Base-by-base conservation (phyloP, 1,284 basidiomycete species). In the Irpex lacteus region DNA sequence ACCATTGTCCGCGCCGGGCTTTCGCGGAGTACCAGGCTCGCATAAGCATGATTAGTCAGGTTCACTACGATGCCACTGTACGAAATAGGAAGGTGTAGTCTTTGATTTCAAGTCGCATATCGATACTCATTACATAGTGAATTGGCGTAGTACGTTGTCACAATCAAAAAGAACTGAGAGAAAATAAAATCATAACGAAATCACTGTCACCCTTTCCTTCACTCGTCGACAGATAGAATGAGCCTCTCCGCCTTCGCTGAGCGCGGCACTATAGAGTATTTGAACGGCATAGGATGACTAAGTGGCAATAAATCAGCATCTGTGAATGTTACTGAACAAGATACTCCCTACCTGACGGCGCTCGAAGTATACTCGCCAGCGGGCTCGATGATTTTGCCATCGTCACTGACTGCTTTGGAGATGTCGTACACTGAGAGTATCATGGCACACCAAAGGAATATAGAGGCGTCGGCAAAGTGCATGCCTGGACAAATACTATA, bases 401-500 rank as follows among this genome's bases (percentile, higher is more conserved):
- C n/a, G 19, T 34, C 44, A n/a, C 44, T 60, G 18, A 61, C 60
- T 15, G 44, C 36, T n/a, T 61, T 47, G 13, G 47, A 9, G 38
- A 64, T 64, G 47, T 61, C 47, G 60, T 61, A 61, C 11, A 40
- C 53, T 11, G 63, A 34, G 7, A 64, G 40, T 11, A 61, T 40
- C 47, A 21, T 40, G 11, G 63, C 60, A 19, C 60, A n/a, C 34
- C 59, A 21, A 15, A 61, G n/a, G 50, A 61, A 64, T n/a, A 65
- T 47, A 19, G 55, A 44, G 32, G 50, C 34, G 38, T 37, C 32
- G 8, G 60, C 63, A 32, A 65, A 55, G 37, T 55, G 34, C 26
- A 40, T 55, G n/a, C 63, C 63, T 11, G 63, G 63, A 60, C 63
- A 65, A 8, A 57, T 58, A 4, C 63, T 53, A 8, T 54, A 36